Conservation (phyloP, 805 yeast species). For the Wickerhamiella vanderwaltii region DNA sequence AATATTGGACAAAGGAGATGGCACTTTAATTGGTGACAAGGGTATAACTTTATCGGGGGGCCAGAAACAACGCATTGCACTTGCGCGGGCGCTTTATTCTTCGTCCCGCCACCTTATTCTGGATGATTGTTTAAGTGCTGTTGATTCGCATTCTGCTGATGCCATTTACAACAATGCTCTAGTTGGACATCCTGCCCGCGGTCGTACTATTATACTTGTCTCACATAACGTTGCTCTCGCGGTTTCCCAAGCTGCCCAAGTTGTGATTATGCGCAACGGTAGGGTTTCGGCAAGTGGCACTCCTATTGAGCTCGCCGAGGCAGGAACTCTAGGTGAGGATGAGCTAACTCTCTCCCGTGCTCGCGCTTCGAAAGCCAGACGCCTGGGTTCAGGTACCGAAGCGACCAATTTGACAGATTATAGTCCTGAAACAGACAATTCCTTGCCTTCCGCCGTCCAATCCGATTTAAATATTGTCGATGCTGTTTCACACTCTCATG, state of each 20-base stretch:
- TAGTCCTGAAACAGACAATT: not conserved
- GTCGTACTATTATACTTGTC: conserved; percentile 80
- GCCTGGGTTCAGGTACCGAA: conserved; percentile 12
- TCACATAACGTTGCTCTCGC: conserved; percentile 91
- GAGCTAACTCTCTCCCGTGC: conserved; percentile 34
- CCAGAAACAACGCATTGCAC: conserved; percentile 80
- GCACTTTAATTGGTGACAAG: conserved; percentile 84
- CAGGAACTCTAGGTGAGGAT: conserved; percentile 70
- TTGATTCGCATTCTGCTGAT: conserved; percentile 84
- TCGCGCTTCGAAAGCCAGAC: conserved; percentile 11
- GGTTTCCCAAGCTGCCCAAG: conserved; percentile 67
- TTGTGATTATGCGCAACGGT: conserved; percentile 77
- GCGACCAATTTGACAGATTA: not conserved
- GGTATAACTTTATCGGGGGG: conserved; percentile 91
- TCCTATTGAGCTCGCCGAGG: conserved; percentile 49
- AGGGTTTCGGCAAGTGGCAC: conserved; percentile 63
- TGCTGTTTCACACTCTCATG: not conserved
- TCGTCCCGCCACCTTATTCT: conserved; percentile 76
- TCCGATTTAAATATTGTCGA: not conserved
- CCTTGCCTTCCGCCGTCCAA: not conserved
- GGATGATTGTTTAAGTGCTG: conserved; percentile 89
- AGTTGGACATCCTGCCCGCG: conserved; percentile 70
- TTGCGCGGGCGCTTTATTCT: conserved; percentile 86
- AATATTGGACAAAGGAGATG: conserved; percentile 74
- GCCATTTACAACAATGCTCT: conserved; percentile 89